Conservation (phyloP, 345 rosid species). For the Theobroma cacao region DNA sequence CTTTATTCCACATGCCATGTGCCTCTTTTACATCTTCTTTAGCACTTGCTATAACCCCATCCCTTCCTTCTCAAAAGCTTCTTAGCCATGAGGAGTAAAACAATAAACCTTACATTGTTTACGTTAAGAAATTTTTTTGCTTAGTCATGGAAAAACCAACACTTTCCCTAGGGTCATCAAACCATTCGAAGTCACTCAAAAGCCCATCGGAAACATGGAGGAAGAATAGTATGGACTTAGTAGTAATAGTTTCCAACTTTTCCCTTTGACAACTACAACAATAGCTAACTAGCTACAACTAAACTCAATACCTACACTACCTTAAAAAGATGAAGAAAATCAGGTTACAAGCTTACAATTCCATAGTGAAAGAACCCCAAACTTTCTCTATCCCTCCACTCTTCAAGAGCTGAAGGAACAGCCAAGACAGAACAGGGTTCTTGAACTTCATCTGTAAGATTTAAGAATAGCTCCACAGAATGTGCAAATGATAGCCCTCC, state of each 20-base stretch:
- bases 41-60: too few species aligned
- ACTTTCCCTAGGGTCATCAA: background rate
- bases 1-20: background rate
- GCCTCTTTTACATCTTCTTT: background rate
- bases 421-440: background rate
- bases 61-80: too few species aligned
- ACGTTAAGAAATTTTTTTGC: background rate
- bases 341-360: background rate
- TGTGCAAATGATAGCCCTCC: constrained; percentile 72
- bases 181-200: background rate
- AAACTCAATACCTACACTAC: background rate
- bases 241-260: background rate
- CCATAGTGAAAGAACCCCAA: background rate
- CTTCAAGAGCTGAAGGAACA: background rate
- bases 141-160: background rate
- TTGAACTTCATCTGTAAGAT: constrained; percentile 44
- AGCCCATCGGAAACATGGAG: background rate
- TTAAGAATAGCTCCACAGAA: constrained; percentile 71
- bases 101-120: background rate
- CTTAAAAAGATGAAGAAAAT: too few species aligned
- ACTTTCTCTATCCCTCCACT: too few species aligned
- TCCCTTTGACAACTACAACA: too few species aligned
- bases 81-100: too few species aligned
- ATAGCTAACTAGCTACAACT: background rate
- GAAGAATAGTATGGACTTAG: background rate